Evolutionary conservation across 129 eudicot genomes (phyloP).

Genomic region (Daucus carota): DH1_v3.0 NC_030384.2:50251501-50252000

Average conservation of each 20-base stretch:
- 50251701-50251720: too few relatives aligned
- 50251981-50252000: too few relatives aligned
- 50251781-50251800: too few relatives aligned
- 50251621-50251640: not conserved
- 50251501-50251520: not conserved
- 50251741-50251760: not conserved
- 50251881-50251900: too few relatives aligned
- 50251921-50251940: too few relatives aligned
- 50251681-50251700: not conserved
- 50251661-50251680: not conserved
- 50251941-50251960: too few relatives aligned
- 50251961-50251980: too few relatives aligned
- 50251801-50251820: too few relatives aligned
- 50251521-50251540: not conserved
- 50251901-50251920: too few relatives aligned
- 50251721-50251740: not conserved
- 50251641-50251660: slow-evolving; percentile 1
- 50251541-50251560: not conserved
- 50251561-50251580: not conserved
- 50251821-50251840: too few relatives aligned
- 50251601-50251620: not conserved
- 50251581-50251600: not conserved
- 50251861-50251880: too few relatives aligned
- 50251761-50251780: not conserved
- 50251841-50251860: too few relatives aligned